Evolutionary conservation across 2,329 filamentous ascomycete species (phyloP), one percentile per base, ranked within the genome.

Genomic region (Dothideomycetes sp.): DNA sequence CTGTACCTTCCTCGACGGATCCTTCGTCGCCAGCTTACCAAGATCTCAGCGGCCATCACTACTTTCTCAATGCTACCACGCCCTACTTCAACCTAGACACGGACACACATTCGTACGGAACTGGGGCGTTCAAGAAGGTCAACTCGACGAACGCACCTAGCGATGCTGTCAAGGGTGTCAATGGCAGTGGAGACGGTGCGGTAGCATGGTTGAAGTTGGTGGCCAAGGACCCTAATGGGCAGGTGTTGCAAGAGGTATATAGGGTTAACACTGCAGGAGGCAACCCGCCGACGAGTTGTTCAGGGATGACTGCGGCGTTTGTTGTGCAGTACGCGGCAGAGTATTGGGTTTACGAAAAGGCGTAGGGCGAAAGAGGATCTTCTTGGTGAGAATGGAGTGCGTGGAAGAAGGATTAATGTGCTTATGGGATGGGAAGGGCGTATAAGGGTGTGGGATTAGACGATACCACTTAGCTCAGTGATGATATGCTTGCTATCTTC

Each of bases 261-360:
- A 75, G 89, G 10, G 65, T 95, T 33, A 73, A 84, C 52, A 96
- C 89, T 9, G 86, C 81, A 1, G 88, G 87, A 18, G 89, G 89
- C 9, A 75, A 72, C 34, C 64, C 86, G 2, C 88, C 88, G 0
- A 66, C 73, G 18, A 83, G 77, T 0, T 96, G 89, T 57, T 58
- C 72, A 24, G 82, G 77, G 9, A 69, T 77, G 68, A 58, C 68
- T 0, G 66, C 70, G 9, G 54, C 61, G 1, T 88, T 95, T 49
- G 66, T 79, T 45, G 75, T 94, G 11, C 69, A 88, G 54, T 95
- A 96, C 62, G 71, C 84, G 22, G 79, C 88, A 31, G 75, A 88
- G 72, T 95, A 84, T 51, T 79, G 73, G 80, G 81, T 70, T 45
- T 74, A 58, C 42, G 29, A 15, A 19, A 36, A 29, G 35, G 19